Evolutionary conservation across 129 eudicot species (phyloP), one percentile per base, ranked within the genome.

Genomic region (Helianthus annuus): DNA sequence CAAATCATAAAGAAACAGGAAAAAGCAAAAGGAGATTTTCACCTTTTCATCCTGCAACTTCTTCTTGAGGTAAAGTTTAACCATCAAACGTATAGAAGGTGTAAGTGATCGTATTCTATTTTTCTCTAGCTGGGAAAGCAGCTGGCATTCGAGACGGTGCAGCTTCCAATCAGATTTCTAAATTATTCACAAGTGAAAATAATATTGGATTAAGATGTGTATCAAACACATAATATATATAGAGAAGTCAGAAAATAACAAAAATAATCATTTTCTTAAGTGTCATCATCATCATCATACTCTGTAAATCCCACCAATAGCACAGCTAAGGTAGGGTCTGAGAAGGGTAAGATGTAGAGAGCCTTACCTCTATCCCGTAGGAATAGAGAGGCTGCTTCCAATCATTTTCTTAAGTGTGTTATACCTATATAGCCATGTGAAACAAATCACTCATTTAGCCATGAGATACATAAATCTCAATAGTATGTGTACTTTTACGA

Each of bases 121-220:
- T 83, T 83, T 85, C 66, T 86, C 96, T 69, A 91, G 81, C 68
- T 72, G 88, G 10, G 88, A 53, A 71, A 95, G 85, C n/a, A 79
- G 83, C 72, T 70, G 80, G 77, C 99, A 95, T 85, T 95, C 99
- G 16, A 80, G 75, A 58, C 83, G 74, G 76, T 91, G 99, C 76
- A 86, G 76, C 81, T 88, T 95, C 99, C 99, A 91, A 78, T 95
- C 97, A 34, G 88, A 82, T 76, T 85, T 91, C 99, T 95, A 82
- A 79, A 57, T 56, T 71, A 42, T 32, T 55, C 73, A 32, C 46
- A 10, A 76, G 22, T 17, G 14, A 73, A 72, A 12, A 15, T 72
- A 63, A 40, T 56, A 62, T 76, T 16, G 36, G 39, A 22, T 61
- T 27, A 72, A 72, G 16, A 27, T 63, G 13, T 63, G 13, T 17